A percentile compares a stretch with the other conserved stretches of the same genome.
These are phyloP conservation scores for Podospora comata DNA, from an alignment of 495 filamentous ascomycete species.

Conservation along the genomic window DNA sequence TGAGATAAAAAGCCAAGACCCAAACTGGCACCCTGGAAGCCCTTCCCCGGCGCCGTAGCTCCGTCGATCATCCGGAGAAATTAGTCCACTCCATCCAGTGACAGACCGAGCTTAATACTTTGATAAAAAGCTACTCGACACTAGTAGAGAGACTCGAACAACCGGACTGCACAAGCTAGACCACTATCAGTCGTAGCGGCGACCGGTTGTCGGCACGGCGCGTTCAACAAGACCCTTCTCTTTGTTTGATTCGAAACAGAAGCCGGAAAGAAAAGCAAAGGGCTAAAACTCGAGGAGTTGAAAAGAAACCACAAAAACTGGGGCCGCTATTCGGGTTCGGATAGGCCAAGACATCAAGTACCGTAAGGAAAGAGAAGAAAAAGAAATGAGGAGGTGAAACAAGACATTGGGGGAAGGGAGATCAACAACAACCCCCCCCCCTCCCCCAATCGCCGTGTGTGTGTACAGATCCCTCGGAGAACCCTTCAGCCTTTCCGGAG, in stretches of 20 bases:
- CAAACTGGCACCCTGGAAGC: background rate
- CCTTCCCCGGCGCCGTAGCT: background rate
- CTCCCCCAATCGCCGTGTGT: no score
- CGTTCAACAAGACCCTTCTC: background rate
- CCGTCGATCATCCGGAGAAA: constrained; percentile 7
- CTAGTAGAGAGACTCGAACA: background rate
- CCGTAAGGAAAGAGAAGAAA: background rate
- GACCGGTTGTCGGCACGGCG: background rate
- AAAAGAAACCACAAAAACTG: background rate
- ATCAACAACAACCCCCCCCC: background rate
- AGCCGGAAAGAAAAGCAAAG: background rate
- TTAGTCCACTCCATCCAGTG: background rate
- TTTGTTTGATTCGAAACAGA: background rate
- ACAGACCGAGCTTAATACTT: background rate
- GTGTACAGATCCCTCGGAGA: background rate
- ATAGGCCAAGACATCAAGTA: background rate
- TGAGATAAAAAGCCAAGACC: background rate
- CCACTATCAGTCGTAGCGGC: background rate
- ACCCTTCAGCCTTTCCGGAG: constrained; percentile 3
- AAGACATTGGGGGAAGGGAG: constrained; percentile 6
- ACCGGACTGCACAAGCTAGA: background rate
- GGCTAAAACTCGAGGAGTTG: background rate
- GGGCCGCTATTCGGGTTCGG: background rate
- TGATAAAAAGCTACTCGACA: no score
- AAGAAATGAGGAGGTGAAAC: constrained; percentile 3